phyloP scores from a whole-genome alignment of 805 yeast genomes.

The Aciculoconidium aculeatum region DNA sequence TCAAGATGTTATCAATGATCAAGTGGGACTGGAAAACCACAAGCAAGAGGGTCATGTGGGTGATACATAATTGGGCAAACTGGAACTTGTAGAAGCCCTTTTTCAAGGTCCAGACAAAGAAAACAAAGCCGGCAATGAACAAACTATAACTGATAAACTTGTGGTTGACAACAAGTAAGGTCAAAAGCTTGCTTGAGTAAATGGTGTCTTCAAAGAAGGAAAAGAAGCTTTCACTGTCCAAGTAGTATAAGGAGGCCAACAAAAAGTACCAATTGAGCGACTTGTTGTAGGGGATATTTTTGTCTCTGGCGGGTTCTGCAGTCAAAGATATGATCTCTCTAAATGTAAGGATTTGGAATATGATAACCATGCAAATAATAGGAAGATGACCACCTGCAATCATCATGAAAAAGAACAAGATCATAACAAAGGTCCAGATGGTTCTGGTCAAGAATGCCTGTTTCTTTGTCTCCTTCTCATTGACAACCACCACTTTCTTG shows the following conservation, averaged over 20 bases:
- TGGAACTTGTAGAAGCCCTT: constrained; percentile 89
- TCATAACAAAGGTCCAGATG: constrained; percentile 92
- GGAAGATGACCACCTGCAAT: constrained; percentile 82
- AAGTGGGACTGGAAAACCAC: constrained; percentile 94
- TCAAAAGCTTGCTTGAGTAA: constrained; percentile 46
- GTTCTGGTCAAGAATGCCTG: constrained; percentile 85
- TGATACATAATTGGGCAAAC: constrained; percentile 87
- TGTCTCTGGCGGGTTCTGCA: constrained; percentile 76
- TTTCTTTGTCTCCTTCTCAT: constrained; percentile 59
- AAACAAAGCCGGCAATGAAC: constrained; percentile 81
- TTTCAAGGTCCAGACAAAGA: constrained; percentile 83
- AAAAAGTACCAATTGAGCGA: constrained; percentile 91
- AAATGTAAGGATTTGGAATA: constrained; percentile 78
- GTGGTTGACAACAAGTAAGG: constrained; percentile 69
- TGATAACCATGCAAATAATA: constrained; percentile 63
- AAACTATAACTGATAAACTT: constrained; percentile 77
- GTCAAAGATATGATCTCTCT: constrained; percentile 87
- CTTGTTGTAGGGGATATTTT: constrained; percentile 74
- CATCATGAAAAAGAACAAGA: constrained; percentile 60
- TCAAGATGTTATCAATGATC: constrained; percentile 81
- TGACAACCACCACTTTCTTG: constrained; percentile 11
- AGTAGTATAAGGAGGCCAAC: constrained; percentile 77
- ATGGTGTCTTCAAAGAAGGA: constrained; percentile 55
- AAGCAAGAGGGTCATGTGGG: constrained; percentile 86
- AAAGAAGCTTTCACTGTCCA: constrained; percentile 81